phyloP scores from a whole-genome alignment of 1,284 basidiomycete genomes.

The Coniferiporia weirii region DNA sequence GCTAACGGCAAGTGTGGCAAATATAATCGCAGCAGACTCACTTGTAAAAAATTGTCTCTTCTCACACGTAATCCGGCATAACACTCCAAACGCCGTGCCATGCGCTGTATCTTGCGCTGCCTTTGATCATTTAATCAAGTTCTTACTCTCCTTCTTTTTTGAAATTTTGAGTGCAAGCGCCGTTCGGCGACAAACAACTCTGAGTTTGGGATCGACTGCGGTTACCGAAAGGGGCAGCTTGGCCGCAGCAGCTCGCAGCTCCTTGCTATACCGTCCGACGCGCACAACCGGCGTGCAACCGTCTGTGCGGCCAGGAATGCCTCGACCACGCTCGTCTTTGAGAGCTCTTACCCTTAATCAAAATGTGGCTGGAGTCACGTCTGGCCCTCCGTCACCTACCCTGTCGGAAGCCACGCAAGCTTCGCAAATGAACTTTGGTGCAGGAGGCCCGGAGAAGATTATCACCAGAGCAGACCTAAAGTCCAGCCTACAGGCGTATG shows the following conservation, averaged over 20 bases:
- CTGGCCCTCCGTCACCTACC: conserved; percentile 71
- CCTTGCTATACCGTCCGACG: not conserved
- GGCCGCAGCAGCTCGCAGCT: not conserved
- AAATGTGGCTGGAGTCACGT: conserved; percentile 27
- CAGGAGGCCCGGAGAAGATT: conserved; percentile 69
- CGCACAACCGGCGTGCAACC: not conserved
- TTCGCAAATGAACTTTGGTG: conserved; percentile 68
- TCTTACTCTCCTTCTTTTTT: too few species aligned
- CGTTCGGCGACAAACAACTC: too few species aligned
- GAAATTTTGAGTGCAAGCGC: too few species aligned
- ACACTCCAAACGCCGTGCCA: too few species aligned
- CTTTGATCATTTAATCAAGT: too few species aligned
- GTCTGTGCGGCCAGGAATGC: conserved; percentile 36
- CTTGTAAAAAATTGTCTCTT: too few species aligned
- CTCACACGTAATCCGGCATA: too few species aligned
- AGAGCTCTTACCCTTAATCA: conserved; percentile 48
- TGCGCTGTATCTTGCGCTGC: too few species aligned
- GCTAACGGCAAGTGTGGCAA: too few species aligned
- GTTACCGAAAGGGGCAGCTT: not conserved
- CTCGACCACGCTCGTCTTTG: conserved; percentile 50
- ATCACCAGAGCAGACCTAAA: conserved; percentile 80
- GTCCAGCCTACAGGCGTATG: conserved; percentile 72
- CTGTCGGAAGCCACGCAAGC: conserved; percentile 68
- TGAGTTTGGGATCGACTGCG: not conserved
- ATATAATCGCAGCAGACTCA: too few species aligned